Conservation (phyloP, 176 grass and related monocot species). For the Rhipidocladum racemiflorum region DNA sequence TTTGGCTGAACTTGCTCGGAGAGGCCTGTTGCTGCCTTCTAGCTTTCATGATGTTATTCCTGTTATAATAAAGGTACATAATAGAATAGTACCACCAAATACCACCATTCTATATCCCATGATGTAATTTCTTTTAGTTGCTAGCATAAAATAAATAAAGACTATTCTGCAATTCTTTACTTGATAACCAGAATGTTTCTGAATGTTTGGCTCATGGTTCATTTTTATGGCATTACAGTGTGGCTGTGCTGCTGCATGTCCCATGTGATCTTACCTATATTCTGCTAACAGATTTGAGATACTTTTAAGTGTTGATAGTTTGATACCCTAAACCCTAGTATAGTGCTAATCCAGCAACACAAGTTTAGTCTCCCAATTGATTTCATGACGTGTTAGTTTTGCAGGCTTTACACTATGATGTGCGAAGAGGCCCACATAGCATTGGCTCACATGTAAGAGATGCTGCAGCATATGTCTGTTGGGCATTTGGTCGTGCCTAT, state of each 20-base stretch:
- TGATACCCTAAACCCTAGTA: slow-evolving; percentile 4
- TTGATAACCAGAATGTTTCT: not conserved
- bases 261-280: not conserved
- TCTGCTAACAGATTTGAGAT: slow-evolving; percentile 25
- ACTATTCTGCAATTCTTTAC: slow-evolving; percentile 6
- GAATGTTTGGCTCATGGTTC: not conserved
- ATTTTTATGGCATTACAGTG: slow-evolving; percentile 22
- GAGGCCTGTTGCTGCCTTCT: slow-evolving; percentile 81
- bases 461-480: slow-evolving; percentile 94
- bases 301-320: not conserved
- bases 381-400: slow-evolving; percentile 26
- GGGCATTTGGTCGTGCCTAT: slow-evolving; percentile 98
- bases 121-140: not conserved
- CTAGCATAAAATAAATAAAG: not conserved
- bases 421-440: slow-evolving; percentile 87
- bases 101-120: not conserved
- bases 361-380: slow-evolving; percentile 6
- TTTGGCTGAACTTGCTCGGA: slow-evolving; percentile 90
- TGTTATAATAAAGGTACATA: slow-evolving; percentile 69
- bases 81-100: not conserved
- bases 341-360: slow-evolving; percentile 8
- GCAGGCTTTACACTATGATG: slow-evolving; percentile 91
- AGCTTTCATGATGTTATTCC: slow-evolving; percentile 84
- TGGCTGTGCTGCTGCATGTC: not conserved
- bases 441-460: slow-evolving; percentile 97